These are phyloP conservation scores for Calonectria honghensis DNA, from an alignment of 2,329 filamentous ascomycete species.

Conservation along the genomic window DNA sequence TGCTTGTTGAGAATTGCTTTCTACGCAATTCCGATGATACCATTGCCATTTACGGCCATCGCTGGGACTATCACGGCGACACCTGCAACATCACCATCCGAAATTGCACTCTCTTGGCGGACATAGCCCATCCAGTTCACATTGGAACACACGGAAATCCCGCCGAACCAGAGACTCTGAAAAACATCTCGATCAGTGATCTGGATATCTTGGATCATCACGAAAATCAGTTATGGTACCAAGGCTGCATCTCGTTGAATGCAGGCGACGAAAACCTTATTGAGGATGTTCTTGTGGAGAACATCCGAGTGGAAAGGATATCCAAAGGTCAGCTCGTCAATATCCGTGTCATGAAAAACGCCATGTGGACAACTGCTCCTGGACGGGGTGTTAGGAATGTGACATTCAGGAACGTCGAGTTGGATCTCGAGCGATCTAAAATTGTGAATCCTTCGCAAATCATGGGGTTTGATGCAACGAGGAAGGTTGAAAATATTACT, in stretches of 20 bases:
- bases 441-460: conserved; percentile 40
- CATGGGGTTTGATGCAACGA: conserved; percentile 37
- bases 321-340: conserved; percentile 58
- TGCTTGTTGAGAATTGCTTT: conserved; percentile 58
- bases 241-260: conserved; percentile 60
- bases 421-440: conserved; percentile 22
- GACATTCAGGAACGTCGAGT: conserved; percentile 28
- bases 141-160: conserved; percentile 62
- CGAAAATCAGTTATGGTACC: conserved; percentile 60
- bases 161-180: conserved; percentile 57
- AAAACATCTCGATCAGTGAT: conserved; percentile 56
- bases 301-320: conserved; percentile 58
- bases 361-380: conserved; percentile 59
- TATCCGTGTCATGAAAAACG: conserved; percentile 59
- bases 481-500: conserved; percentile 36
- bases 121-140: conserved; percentile 60
- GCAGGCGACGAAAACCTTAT: conserved; percentile 59
- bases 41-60: conserved; percentile 60
- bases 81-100: conserved; percentile 58
- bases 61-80: conserved; percentile 58
- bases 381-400: conserved; percentile 55
- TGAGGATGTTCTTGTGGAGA: conserved; percentile 53
- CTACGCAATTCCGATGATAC: conserved; percentile 61
- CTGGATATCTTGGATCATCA: conserved; percentile 61
- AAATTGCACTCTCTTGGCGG: conserved; percentile 56